Conservation (phyloP, 805 yeast species). For the Metschnikowia dekortorum region DNA sequence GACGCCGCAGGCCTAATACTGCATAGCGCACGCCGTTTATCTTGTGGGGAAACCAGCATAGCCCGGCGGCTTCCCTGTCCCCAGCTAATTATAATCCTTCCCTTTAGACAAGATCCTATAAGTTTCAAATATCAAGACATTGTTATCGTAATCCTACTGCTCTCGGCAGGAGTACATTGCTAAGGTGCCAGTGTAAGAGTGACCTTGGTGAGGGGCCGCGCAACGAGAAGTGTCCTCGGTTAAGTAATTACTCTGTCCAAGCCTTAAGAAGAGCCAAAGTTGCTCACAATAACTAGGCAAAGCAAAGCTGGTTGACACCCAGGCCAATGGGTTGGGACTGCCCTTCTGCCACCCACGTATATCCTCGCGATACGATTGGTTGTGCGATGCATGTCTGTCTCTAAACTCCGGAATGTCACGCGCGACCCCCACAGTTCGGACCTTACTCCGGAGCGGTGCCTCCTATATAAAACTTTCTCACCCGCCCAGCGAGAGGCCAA, state of each 20-base stretch:
- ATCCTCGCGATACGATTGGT: constrained; percentile 1
- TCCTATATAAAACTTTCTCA: constrained; percentile 5
- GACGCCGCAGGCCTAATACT: background rate
- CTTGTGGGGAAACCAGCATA: background rate
- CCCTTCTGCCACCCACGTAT: background rate
- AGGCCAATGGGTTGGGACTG: background rate
- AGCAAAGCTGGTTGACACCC: background rate
- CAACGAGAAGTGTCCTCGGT: no score
- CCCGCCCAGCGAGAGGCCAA: background rate
- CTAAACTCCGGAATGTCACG: constrained; percentile 6
- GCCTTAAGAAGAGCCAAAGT: no score
- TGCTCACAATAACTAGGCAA: no score
- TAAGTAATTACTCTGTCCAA: no score
- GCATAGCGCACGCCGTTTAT: background rate
- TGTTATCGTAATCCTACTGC: no score
- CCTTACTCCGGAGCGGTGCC: constrained; percentile 4
- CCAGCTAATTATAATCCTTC: no score
- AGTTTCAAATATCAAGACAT: no score
- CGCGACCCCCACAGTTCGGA: constrained; percentile 19
- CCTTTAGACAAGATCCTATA: no score
- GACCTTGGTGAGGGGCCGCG: no score
- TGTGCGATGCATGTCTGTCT: constrained; percentile 1
- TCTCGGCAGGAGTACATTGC: no score
- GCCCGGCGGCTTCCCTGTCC: no score
- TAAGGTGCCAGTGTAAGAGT: no score